Percentiles rank a stretch among this genome's conserved stretches.
These are phyloP conservation scores for Ophiostoma quercus DNA, from an alignment of 2,329 filamentous ascomycete species.

Conservation along the genomic window DNA sequence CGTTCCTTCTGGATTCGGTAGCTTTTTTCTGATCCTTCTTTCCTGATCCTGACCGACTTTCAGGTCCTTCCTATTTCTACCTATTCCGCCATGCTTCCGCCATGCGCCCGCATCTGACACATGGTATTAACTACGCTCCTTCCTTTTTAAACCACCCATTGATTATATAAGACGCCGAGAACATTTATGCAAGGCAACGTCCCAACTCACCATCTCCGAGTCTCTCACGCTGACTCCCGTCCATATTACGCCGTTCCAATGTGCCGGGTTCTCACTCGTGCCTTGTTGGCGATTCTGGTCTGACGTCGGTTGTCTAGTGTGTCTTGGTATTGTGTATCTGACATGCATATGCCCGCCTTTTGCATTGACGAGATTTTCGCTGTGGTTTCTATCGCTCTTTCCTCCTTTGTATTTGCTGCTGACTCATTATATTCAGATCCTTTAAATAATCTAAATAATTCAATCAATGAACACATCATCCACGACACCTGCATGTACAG, in stretches of 20 bases:
- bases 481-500: neutral
- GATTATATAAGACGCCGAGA: neutral
- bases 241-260: neutral
- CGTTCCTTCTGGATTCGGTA: neutral
- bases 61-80: neutral
- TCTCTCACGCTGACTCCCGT: neutral
- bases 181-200: conserved; percentile 7
- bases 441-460: neutral
- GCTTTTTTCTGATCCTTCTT: neutral
- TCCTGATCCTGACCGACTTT: neutral
- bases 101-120: neutral
- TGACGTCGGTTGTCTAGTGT: neutral
- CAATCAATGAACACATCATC: neutral
- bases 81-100: neutral
- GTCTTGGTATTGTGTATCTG: conserved; percentile 8
- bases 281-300: neutral
- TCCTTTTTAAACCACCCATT: neutral
- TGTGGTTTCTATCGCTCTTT: neutral
- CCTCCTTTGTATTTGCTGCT: neutral
- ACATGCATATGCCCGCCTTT: conserved; percentile 8
- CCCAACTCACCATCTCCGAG: neutral
- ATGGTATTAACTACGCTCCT: neutral
- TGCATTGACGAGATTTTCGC: neutral
- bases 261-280: neutral
- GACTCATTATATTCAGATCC: neutral